Evolutionary conservation across 2,329 filamentous ascomycete species (phyloP), one percentile per base, ranked within the genome.

Genomic region (Claviceps cyperi): DNA sequence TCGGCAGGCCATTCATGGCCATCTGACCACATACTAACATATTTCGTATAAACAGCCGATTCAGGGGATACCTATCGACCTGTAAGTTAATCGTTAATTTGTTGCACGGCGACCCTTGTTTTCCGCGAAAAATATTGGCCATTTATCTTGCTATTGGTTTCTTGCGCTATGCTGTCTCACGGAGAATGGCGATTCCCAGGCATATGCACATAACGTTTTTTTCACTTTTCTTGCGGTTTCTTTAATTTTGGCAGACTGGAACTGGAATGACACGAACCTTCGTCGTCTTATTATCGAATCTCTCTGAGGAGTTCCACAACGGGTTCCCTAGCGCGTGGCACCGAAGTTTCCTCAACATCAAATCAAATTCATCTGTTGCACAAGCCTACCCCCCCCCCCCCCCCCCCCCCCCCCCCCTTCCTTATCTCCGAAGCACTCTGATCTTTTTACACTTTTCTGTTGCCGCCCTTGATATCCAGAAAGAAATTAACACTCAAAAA

Each of bases 61-160:
- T 72, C 74, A 59, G 74, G 74, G 66, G 76, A 80, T 61, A 80
- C 69, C 56, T 80, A 80, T 66, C 75, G 77, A 65, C 75, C 76
- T 61, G 77, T 76, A 67, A 76, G 74, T 74, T 52, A 39, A 24
- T 28, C 17, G 4, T 13, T 37, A 37, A 43, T 35, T 49, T 37
- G 51, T 49, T 48, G 28, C 46, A 36, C n/a, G 28, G n/a, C 38
- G 13, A 21, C 11, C 41, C 21, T 41, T 6, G 7, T 40, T 35
- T 15, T 21, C 44, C 36, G 9, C 22, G 36, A 5, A 14, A 28
- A 14, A 28, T 28, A n/a, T 13, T 47, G 46, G 47, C 45, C 50
- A 48, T 46, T 56, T 45, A n/a, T 21, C 32, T 2, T 11, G 13
- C 22, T 22, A 32, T 32, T 24, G 8, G 15, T 32, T 44, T 11